Conservation (phyloP, 2,329 filamentous ascomycete species). For the Scorias spongiosa region DNA sequence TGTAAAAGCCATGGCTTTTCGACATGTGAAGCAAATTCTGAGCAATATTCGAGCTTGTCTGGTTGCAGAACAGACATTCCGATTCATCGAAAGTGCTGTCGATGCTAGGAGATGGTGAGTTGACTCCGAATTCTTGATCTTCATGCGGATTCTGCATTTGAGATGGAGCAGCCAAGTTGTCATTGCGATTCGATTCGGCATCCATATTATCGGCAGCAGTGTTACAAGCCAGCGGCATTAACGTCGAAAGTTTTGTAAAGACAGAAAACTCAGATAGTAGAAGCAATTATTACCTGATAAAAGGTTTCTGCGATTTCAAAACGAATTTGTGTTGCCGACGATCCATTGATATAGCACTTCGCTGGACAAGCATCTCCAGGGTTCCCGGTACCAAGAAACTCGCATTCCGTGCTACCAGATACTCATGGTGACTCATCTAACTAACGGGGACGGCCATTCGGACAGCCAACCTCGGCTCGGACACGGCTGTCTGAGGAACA, state of each 20-base stretch:
- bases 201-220: neutral
- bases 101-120: neutral
- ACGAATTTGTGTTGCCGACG: too few relatives aligned
- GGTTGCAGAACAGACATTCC: conserved; percentile 25
- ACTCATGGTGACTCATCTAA: too few relatives aligned
- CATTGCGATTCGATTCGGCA: neutral
- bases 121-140: neutral
- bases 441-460: too few relatives aligned
- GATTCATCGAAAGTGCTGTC: neutral
- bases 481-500: too few relatives aligned
- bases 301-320: too few relatives aligned
- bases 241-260: neutral
- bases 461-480: too few relatives aligned
- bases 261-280: too few relatives aligned
- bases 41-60: conserved; percentile 16
- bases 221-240: neutral
- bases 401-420: too few relatives aligned
- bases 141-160: neutral
- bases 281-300: too few relatives aligned
- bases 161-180: neutral
- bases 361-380: too few relatives aligned
- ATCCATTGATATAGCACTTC: too few relatives aligned
- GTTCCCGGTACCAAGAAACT: too few relatives aligned
- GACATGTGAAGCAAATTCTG: conserved; percentile 35
- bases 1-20: conserved; percentile 30